A percentile compares a stretch with the other conserved stretches of the same genome.
Conservation (phyloP, 768 basidiomycete species). For the Lentinus brumalis region DNA sequence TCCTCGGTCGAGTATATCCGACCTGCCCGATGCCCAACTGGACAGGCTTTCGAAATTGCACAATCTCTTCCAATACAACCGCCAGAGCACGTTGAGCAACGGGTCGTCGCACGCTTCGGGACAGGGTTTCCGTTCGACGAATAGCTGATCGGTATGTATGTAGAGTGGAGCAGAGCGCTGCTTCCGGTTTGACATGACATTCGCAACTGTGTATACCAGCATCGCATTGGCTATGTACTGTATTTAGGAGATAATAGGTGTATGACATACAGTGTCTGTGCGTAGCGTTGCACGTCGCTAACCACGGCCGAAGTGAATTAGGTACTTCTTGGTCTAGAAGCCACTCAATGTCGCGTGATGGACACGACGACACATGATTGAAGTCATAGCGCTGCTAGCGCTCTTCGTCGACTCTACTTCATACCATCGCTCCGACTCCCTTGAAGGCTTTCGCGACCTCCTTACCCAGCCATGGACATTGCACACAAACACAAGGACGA, state of each 20-base stretch:
- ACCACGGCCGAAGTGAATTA: background rate
- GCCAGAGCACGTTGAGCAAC: slow-evolving; percentile 61
- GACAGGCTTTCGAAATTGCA: slow-evolving; percentile 76
- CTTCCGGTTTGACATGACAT: slow-evolving; percentile 13
- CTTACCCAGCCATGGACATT: slow-evolving; percentile 3
- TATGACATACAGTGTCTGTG: slow-evolving; percentile 8
- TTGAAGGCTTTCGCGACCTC: background rate
- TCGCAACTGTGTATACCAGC: slow-evolving; percentile 23
- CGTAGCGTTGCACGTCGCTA: background rate
- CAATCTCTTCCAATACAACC: slow-evolving; percentile 76
- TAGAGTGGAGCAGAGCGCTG: background rate
- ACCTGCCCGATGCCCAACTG: slow-evolving; percentile 40
- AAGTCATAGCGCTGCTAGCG: slow-evolving; percentile 2
- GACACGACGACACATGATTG: slow-evolving; percentile 15
- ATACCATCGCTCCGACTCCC: slow-evolving; percentile 5
- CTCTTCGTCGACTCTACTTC: background rate
- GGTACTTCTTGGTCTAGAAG: background rate
- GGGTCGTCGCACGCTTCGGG: slow-evolving; percentile 37
- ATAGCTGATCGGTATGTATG: background rate
- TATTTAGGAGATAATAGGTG: slow-evolving; percentile 12
- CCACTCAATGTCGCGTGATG: background rate
- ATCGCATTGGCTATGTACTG: slow-evolving; percentile 15
- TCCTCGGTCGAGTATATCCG: slow-evolving; percentile 32
- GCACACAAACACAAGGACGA: slow-evolving; percentile 2
- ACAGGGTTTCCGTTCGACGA: slow-evolving; percentile 16